These are phyloP conservation scores for Phylloboletellus chloephorus DNA, from an alignment of 1,284 basidiomycete species.

Conservation along the genomic window DNA sequence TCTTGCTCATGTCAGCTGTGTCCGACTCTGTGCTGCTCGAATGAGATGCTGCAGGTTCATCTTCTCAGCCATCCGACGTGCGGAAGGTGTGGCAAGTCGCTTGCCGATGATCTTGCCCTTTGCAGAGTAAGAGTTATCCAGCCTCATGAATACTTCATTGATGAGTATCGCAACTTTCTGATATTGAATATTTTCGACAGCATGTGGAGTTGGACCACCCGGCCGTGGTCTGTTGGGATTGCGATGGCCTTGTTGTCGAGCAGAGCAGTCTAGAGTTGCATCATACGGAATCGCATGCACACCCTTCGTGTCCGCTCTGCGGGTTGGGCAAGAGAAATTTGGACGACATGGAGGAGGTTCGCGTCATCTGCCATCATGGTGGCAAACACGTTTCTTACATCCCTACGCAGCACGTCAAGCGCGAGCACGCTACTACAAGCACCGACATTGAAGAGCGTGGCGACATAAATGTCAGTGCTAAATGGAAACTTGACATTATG, in stretches of 20 bases:
- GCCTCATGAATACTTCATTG: neutral
- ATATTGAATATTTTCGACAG: slow-evolving; percentile 8
- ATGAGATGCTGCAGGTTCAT: slow-evolving; percentile 27
- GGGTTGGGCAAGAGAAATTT: slow-evolving; percentile 16
- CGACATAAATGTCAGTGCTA: slow-evolving; percentile 8
- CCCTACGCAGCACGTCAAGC: slow-evolving; percentile 19
- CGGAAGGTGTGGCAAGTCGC: slow-evolving; percentile 19
- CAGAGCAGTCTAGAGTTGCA: slow-evolving; percentile 18
- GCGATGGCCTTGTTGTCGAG: slow-evolving; percentile 25
- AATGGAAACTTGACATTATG: neutral
- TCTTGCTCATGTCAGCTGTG: slow-evolving; percentile 21
- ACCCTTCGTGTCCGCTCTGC: slow-evolving; percentile 24
- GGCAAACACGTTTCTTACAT: slow-evolving; percentile 8
- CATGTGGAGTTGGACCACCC: slow-evolving; percentile 24
- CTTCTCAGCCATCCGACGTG: slow-evolving; percentile 25
- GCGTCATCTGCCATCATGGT: slow-evolving; percentile 2
- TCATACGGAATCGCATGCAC: slow-evolving; percentile 25
- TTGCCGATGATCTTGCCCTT: slow-evolving; percentile 20
- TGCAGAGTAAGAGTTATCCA: slow-evolving; percentile 19
- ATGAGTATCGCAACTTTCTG: neutral
- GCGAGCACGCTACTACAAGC: slow-evolving; percentile 9
- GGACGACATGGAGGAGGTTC: slow-evolving; percentile 22
- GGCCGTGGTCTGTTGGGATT: slow-evolving; percentile 29
- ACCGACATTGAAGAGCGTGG: slow-evolving; percentile 8
- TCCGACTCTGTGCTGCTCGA: slow-evolving; percentile 20